These are phyloP conservation scores for Cystofilobasidium bisporidii DNA, from an alignment of 768 basidiomycete genomes.

Conservation along the genomic window DNA sequence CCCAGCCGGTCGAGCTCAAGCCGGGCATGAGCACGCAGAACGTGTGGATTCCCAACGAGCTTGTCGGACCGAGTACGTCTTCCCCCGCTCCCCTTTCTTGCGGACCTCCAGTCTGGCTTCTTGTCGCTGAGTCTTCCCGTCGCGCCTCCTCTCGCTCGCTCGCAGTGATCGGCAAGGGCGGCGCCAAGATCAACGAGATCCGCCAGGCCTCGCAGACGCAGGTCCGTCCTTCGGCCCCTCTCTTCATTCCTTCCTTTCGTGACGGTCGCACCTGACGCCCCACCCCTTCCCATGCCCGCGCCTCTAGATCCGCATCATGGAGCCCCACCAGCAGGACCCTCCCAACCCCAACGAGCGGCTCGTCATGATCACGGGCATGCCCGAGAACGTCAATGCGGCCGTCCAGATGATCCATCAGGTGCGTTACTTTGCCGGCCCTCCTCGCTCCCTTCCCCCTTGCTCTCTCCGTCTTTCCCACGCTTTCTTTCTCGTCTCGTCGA, in stretches of 20 bases:
- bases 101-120: not conserved
- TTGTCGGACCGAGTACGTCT: slow-evolving; percentile 53
- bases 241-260: not conserved
- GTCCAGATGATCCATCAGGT: slow-evolving; percentile 60
- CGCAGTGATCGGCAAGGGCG: slow-evolving; percentile 85
- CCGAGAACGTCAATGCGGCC: slow-evolving; percentile 90
- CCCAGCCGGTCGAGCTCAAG: slow-evolving; percentile 53
- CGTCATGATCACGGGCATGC: slow-evolving; percentile 94
- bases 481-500: too few relatives aligned
- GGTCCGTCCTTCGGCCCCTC: slow-evolving; percentile 5
- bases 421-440: slow-evolving; percentile 12
- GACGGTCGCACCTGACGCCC: slow-evolving; percentile 84
- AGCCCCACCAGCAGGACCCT: slow-evolving; percentile 52
- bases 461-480: not conserved
- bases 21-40: slow-evolving; percentile 75
- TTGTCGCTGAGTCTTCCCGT: not conserved
- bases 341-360: slow-evolving; percentile 60
- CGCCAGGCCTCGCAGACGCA: slow-evolving; percentile 88
- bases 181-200: slow-evolving; percentile 98
- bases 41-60: slow-evolving; percentile 94
- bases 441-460: not conserved
- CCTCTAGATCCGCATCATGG: slow-evolving; percentile 97
- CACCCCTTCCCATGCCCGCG: slow-evolving; percentile 34
- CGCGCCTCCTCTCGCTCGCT: slow-evolving; percentile 35
- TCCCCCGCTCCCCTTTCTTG: not conserved